Percentiles rank a stretch among this genome's conserved stretches.
Evolutionary conservation across 768 basidiomycete genomes (phyloP).

Genomic region (Suillus fuscotomentosus): DNA sequence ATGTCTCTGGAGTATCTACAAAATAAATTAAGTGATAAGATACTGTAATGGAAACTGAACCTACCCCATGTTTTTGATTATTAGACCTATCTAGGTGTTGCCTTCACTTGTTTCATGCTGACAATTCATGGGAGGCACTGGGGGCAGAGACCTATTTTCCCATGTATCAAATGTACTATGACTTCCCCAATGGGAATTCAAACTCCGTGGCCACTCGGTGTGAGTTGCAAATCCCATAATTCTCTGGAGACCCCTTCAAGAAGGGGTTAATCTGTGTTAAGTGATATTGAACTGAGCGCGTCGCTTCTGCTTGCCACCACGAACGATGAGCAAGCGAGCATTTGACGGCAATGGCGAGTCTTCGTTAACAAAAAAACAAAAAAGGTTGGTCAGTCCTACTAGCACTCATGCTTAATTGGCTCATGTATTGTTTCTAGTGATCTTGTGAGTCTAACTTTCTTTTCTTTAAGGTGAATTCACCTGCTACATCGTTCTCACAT

Average conservation of each 20-base stretch:
- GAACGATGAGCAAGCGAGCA: slow-evolving; percentile 62
- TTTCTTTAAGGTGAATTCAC: slow-evolving; percentile 70
- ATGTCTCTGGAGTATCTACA: background rate
- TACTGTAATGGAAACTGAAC: no score
- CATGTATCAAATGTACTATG: no score
- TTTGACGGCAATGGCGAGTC: slow-evolving; percentile 54
- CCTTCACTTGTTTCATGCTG: background rate
- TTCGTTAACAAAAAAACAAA: slow-evolving; percentile 54
- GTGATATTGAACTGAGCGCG: background rate
- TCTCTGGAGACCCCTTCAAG: background rate
- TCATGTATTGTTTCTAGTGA: slow-evolving; percentile 44
- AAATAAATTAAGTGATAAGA: background rate
- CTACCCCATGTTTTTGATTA: background rate
- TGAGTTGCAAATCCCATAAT: no score
- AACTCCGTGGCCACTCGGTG: no score
- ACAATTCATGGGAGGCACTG: background rate
- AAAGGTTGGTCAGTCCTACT: slow-evolving; percentile 50
- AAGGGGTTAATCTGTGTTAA: background rate
- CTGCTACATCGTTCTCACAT: slow-evolving; percentile 54
- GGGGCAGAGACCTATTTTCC: no score
- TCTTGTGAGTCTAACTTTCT: slow-evolving; percentile 58
- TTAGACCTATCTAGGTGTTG: background rate
- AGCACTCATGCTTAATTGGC: slow-evolving; percentile 4
- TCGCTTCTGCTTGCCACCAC: background rate
- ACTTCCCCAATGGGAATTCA: no score